Conservation (phyloP, 2,329 filamentous ascomycete genomes). For the Raffaelea arxii region DNA sequence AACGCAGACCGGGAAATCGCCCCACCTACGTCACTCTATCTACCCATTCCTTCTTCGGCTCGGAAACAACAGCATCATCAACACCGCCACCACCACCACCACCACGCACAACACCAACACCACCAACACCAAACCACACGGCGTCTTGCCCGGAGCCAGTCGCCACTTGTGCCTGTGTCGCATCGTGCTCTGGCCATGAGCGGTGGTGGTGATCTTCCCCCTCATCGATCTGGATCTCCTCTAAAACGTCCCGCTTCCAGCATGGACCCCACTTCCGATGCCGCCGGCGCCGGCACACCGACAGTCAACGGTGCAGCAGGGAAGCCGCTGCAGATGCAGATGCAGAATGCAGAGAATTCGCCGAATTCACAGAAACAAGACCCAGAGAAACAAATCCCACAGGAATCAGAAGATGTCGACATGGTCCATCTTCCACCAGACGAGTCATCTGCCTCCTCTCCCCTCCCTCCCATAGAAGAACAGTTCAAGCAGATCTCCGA, state of each 20-base stretch:
- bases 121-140: conserved; percentile 13
- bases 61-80: background rate
- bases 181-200: conserved; percentile 51
- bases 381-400: conserved; percentile 13
- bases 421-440: conserved; percentile 26
- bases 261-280: conserved; percentile 42
- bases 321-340: background rate
- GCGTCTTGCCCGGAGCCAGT: conserved; percentile 34
- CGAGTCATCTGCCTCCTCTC: background rate
- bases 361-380: background rate
- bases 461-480: conserved; percentile 19
- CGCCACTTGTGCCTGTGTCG: conserved; percentile 38
- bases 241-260: conserved; percentile 54
- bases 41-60: too few relatives aligned
- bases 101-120: background rate
- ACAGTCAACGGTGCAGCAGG: background rate
- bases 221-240: conserved; percentile 54
- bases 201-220: conserved; percentile 41
- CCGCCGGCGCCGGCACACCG: background rate
- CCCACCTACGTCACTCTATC: too few relatives aligned
- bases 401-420: conserved; percentile 34
- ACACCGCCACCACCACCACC: background rate
- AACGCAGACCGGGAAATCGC: too few relatives aligned
- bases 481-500: conserved; percentile 67
- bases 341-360: background rate